Evolutionary conservation across 352 stramenopile species (phyloP).

Genomic region (Hyaloperonospora arabidopsidis): DNA sequence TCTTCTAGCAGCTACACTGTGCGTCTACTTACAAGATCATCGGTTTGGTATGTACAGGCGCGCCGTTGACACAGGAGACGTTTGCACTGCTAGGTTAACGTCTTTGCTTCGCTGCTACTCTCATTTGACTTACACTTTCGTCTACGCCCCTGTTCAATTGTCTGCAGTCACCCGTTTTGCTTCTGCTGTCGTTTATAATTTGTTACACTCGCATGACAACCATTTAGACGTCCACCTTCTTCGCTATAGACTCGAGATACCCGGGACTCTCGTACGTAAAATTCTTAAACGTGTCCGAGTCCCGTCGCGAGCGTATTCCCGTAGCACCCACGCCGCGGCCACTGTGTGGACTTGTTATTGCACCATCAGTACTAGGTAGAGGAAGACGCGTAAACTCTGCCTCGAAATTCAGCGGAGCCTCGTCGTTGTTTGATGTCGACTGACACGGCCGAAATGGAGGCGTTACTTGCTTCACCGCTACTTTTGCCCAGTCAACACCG

Average conservation of each 20-base stretch:
- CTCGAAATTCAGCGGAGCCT: slow-evolving; percentile 81
- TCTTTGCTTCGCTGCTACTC: no score
- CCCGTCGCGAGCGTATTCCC: slow-evolving; percentile 32
- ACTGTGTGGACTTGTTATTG: slow-evolving; percentile 17
- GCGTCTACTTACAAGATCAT: no score
- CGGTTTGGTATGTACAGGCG: no score
- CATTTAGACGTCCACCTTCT: slow-evolving; percentile 22
- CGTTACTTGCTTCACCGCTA: slow-evolving; percentile 50
- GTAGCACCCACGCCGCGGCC: slow-evolving; percentile 11
- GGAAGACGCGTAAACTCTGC: slow-evolving; percentile 79
- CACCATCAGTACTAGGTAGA: slow-evolving; percentile 55
- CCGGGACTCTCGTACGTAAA: slow-evolving; percentile 77
- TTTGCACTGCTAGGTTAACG: no score
- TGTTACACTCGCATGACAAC: no score
- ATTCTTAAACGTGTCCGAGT: slow-evolving; percentile 74
- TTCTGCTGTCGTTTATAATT: no score
- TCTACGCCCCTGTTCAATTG: no score
- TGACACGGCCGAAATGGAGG: slow-evolving; percentile 73
- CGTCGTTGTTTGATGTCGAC: slow-evolving; percentile 57
- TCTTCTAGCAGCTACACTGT: no score
- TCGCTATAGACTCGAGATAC: slow-evolving; percentile 45
- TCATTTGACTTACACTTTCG: no score
- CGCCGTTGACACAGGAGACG: no score
- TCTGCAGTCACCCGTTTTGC: no score
- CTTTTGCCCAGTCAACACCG: slow-evolving; percentile 57